Base-by-base conservation (phyloP, 2,329 filamentous ascomycete genomes). In the Fusarium sp. region DNA sequence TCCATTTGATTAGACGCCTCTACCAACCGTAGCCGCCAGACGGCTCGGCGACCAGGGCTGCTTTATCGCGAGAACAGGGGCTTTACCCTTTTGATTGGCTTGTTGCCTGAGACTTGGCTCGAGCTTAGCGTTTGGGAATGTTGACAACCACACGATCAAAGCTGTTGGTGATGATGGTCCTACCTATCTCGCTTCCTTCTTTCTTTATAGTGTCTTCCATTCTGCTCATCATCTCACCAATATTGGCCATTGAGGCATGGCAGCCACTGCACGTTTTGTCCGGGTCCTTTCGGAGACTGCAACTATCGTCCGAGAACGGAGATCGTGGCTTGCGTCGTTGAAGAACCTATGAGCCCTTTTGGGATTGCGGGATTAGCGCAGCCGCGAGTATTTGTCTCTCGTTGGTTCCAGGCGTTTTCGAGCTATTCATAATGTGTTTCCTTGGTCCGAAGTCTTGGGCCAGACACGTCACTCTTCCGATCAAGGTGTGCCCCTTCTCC, bases 21-120 rank as follows among this genome's bases (percentile, higher is more conserved):
- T 71, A 73, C 78, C 79, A 80, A 80, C 79, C 73, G 76, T 76
- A 80, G 78, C 76, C 79, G 79, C 79, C 79, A 78, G 71, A 76
- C 73, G 69, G 63, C 69, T 70, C 70, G 52, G 61, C 63, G 72
- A 78, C 78, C 73, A 66, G 79, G 80, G 76, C 52, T 58, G 60
- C 51, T 29, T 69, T 61, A 73, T 77, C 70, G 71, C 63, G 48
- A 63, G 70, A 55, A 66, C 80, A 81, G 69, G 80, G 81, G 76
- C 77, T 76, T 76, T 54, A n/a, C 35, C n/a, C 33, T 56, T 57
- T 45, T 66, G 41, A 83, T 83, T 83, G 82, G 82, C 58, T 52
- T 62, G 31, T 25, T 29, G n/a, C 46, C 66, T 74, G 66, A 78
- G 72, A 78, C 72, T 73, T 44, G 71, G 74, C 70, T 73, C 72